A percentile compares a stretch with the other conserved stretches of the same genome.
These are phyloP conservation scores for Herpetomonas samuelpessoai DNA, from an alignment of 208 protist species.

Conservation along the genomic window DNA sequence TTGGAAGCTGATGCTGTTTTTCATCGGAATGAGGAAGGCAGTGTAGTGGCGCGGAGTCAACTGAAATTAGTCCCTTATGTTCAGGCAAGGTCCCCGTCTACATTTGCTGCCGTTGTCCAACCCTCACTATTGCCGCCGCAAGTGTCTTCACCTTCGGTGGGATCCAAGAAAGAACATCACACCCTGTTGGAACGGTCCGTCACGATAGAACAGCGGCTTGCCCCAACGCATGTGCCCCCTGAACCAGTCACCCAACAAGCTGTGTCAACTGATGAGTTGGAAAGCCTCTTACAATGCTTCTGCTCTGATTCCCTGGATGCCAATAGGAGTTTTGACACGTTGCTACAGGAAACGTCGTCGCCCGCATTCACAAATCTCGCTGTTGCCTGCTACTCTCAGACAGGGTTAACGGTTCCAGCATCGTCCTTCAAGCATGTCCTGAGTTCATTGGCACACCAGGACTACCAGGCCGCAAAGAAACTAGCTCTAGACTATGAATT, in stretches of 20 bases:
- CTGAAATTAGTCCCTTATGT: slow-evolving; percentile 44
- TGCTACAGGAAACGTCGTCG: neutral
- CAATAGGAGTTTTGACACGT: neutral
- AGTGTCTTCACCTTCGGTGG: too few relatives aligned
- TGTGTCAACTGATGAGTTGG: neutral
- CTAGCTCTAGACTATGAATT: slow-evolving; percentile 14
- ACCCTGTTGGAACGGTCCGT: neutral
- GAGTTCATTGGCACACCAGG: neutral
- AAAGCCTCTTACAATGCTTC: neutral
- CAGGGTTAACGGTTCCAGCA: slow-evolving; percentile 4
- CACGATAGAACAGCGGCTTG: neutral
- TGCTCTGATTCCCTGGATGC: neutral
- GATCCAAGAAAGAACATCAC: too few relatives aligned
- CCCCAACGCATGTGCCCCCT: neutral
- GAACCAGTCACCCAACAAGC: neutral
- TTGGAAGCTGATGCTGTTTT: slow-evolving; percentile 31
- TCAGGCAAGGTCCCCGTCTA: too few relatives aligned
- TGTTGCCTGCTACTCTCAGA: slow-evolving; percentile 5
- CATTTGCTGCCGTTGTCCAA: neutral
- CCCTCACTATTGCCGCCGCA: too few relatives aligned
- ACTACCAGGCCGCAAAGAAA: slow-evolving; percentile 1
- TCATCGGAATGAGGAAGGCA: neutral
- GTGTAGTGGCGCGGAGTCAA: slow-evolving; percentile 19
- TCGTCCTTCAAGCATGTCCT: slow-evolving; percentile 2
- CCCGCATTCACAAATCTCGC: neutral